Percentiles rank a stretch among this genome's conserved stretches.
Conservation (phyloP, 2,329 filamentous ascomycete species). For the Botrytis elliptica region DNA sequence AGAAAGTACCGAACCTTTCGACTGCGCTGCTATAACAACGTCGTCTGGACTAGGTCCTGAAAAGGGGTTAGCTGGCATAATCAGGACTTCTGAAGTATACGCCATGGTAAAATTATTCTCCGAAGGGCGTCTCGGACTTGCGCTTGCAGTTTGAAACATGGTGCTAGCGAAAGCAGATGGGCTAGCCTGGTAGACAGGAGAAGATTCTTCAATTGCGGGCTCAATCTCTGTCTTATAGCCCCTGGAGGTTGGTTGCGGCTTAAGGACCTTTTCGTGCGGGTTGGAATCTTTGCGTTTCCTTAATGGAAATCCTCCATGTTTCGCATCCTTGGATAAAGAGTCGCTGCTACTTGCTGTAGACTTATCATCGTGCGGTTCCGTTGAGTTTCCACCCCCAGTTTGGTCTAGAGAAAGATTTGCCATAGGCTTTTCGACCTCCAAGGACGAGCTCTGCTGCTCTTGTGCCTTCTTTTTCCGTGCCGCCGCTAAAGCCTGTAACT, state of each 20-base stretch:
- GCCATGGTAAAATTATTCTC: slow-evolving; percentile 42
- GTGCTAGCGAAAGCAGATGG: slow-evolving; percentile 44
- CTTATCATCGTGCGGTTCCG: neutral
- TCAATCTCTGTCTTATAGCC: slow-evolving; percentile 4
- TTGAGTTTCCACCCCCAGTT: neutral
- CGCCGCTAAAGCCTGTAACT: slow-evolving; percentile 85
- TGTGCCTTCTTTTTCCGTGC: slow-evolving; percentile 80
- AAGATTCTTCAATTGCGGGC: slow-evolving; percentile 23
- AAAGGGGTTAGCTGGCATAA: slow-evolving; percentile 62
- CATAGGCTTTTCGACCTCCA: slow-evolving; percentile 35
- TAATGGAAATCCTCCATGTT: slow-evolving; percentile 34
- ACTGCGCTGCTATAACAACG: slow-evolving; percentile 80
- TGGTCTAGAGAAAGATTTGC: slow-evolving; percentile 27
- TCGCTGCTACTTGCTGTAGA: neutral
- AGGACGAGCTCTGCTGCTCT: slow-evolving; percentile 47
- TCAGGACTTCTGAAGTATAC: slow-evolving; percentile 39
- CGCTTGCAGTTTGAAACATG: slow-evolving; percentile 43
- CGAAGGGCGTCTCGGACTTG: slow-evolving; percentile 23
- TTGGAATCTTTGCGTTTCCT: slow-evolving; percentile 39
- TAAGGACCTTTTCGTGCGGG: slow-evolving; percentile 35
- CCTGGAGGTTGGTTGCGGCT: slow-evolving; percentile 22
- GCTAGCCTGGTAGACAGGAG: slow-evolving; percentile 34
- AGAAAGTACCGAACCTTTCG: slow-evolving; percentile 68
- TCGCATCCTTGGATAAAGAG: slow-evolving; percentile 11
- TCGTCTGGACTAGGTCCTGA: slow-evolving; percentile 89